Percentiles rank a stretch among this genome's conserved stretches.
Evolutionary conservation across 305 asterid species (phyloP).

Genomic region (Fraxinus albicans): DNA sequence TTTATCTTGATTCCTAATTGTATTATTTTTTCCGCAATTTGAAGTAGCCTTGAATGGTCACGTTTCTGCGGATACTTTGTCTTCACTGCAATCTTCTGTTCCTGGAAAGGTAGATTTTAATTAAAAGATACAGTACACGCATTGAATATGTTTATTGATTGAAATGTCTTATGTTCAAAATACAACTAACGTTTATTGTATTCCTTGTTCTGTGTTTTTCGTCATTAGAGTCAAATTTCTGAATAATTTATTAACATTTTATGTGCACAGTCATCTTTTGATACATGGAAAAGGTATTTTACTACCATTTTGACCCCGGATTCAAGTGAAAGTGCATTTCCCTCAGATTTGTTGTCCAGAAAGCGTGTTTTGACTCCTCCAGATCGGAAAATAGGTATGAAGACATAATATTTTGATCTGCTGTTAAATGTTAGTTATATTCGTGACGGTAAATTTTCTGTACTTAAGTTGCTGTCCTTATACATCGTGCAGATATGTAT

Average conservation of each 20-base stretch:
- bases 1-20: not conserved
- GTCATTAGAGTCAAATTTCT: not conserved
- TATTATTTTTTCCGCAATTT: not conserved
- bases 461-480: not conserved
- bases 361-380: slow-evolving; percentile 39
- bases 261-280: slow-evolving; percentile 37
- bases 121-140: not conserved
- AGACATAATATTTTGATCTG: not conserved
- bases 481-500: not conserved
- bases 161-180: not conserved
- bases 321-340: slow-evolving; percentile 53
- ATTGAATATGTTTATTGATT: not conserved
- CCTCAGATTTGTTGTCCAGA: slow-evolving; percentile 51
- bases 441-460: not conserved
- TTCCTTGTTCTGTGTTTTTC: not conserved
- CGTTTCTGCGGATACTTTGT: slow-evolving; percentile 25
- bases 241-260: slow-evolving; percentile 1
- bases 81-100: slow-evolving; percentile 30
- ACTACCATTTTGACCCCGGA: slow-evolving; percentile 60
- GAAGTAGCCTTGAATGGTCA: slow-evolving; percentile 33
- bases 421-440: not conserved
- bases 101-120: slow-evolving; percentile 36
- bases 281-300: slow-evolving; percentile 43
- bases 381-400: slow-evolving; percentile 62
- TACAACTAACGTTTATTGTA: not conserved